These are phyloP conservation scores for Clonostachys chloroleuca DNA, from an alignment of 2,329 filamentous ascomycete genomes.

Conservation along the genomic window DNA sequence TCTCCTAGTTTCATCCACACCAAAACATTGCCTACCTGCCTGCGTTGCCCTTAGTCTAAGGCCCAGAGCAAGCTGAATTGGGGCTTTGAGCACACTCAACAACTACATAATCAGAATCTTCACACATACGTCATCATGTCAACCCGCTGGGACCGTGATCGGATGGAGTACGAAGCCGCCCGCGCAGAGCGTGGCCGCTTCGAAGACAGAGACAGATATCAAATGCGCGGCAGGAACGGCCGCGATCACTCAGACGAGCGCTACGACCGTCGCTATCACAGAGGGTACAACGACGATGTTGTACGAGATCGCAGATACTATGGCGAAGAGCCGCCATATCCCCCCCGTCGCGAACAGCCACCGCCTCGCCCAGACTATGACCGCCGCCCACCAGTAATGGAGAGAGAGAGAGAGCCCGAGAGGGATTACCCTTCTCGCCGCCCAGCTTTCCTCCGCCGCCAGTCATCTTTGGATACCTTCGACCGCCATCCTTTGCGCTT, in stretches of 20 bases:
- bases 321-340: conserved; percentile 46
- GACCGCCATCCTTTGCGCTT: conserved; percentile 64
- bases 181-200: conserved; percentile 38
- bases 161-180: conserved; percentile 26
- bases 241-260: conserved; percentile 46
- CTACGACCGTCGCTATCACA: conserved; percentile 35
- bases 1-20: background rate
- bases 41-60: background rate
- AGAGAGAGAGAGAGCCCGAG: conserved; percentile 35
- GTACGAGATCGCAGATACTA: conserved; percentile 47
- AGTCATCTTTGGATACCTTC: conserved; percentile 87
- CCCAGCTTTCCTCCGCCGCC: conserved; percentile 68
- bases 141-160: conserved; percentile 51
- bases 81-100: background rate
- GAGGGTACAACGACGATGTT: conserved; percentile 39
- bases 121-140: conserved; percentile 1
- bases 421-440: conserved; percentile 48
- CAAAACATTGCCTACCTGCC: background rate
- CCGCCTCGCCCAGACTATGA: background rate
- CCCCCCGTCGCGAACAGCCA: conserved; percentile 19
- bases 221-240: conserved; percentile 22
- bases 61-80: background rate
- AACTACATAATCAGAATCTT: background rate
- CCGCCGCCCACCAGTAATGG: conserved; percentile 28
- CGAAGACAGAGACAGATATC: conserved; percentile 48